Evolutionary conservation across 352 stramenopile species (phyloP), one percentile per base, ranked within the genome.

Genomic region (Phytopythium aichiense): DNA sequence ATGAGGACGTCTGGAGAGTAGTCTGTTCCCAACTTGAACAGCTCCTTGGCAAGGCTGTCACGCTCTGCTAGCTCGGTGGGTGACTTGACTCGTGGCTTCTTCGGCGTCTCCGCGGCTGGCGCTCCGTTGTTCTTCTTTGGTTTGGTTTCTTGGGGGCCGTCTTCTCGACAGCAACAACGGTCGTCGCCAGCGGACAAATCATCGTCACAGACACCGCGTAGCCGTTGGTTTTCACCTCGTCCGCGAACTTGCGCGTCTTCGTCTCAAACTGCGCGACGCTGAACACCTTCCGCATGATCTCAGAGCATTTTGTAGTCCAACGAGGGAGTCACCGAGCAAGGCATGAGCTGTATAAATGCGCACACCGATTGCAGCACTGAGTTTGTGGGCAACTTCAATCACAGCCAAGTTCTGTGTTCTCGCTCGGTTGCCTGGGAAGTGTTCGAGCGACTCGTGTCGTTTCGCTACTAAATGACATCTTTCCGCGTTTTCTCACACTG

Each of bases 141-240:
- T 46, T 61, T 20, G 37, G 25, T 12, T 50, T 50, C 42, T 61
- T 64, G 7, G 6, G 20, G 6, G 12, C 6, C 20, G 37, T 31
- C 28, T 31, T 58, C 11, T 52, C 23, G 20, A 35, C 20, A 23
- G 49, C 37, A 16, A 37, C 22, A 22, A 38, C 53, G 37, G 56
- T 55, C 0, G 28, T 53, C 12, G 35, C 52, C 60, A 49, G 1
- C 18, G 60, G 49, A 23, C 60, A 52, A 12, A 49, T 55, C 51
- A 65, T 43, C 15, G 46, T 35, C 13, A 60, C 40, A 6, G 43
- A 58, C 13, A 22, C 60, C 30, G 33, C 60, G 51, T 65, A 65
- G 8, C 60, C 50, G 33, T 65, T 38, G 2, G 51, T 65, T 8
- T 48, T 65, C 7, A 65, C 9, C 43, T 65, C 48, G 60, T 65